phyloP scores from a whole-genome alignment of 2,329 filamentous ascomycete species.

The Phialophora chinensis region DNA sequence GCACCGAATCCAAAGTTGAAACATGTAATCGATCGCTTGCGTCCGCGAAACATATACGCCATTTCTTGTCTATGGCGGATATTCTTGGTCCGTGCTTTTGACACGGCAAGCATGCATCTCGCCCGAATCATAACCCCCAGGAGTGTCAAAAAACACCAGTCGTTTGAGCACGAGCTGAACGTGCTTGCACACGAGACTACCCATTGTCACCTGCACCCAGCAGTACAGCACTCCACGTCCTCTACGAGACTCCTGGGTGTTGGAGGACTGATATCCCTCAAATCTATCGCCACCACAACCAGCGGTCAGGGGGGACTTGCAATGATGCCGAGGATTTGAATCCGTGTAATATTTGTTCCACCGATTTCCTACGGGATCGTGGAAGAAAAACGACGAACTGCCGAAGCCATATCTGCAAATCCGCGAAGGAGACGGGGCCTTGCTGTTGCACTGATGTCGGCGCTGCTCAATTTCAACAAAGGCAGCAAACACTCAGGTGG shows the following conservation, averaged over 20 bases:
- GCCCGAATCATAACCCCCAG: slow-evolving; percentile 11
- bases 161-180: slow-evolving; percentile 28
- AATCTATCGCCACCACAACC: background rate
- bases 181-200: background rate
- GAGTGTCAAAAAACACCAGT: slow-evolving; percentile 23
- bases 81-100: slow-evolving; percentile 3
- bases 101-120: slow-evolving; percentile 22
- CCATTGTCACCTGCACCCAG: background rate
- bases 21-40: background rate
- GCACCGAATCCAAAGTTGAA: slow-evolving; percentile 8
- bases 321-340: background rate
- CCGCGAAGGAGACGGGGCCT: background rate
- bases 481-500: background rate
- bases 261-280: background rate
- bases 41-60: slow-evolving; percentile 8
- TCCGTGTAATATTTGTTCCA: background rate
- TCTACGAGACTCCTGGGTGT: background rate
- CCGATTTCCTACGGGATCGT: background rate
- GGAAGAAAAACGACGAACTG: background rate
- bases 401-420: background rate
- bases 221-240: background rate
- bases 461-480: background rate
- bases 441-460: background rate
- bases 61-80: slow-evolving; percentile 6
- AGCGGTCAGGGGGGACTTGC: background rate